Base-by-base conservation (phyloP, 2,329 filamentous ascomycete genomes). In the Plectosphaerella plurivora region DNA sequence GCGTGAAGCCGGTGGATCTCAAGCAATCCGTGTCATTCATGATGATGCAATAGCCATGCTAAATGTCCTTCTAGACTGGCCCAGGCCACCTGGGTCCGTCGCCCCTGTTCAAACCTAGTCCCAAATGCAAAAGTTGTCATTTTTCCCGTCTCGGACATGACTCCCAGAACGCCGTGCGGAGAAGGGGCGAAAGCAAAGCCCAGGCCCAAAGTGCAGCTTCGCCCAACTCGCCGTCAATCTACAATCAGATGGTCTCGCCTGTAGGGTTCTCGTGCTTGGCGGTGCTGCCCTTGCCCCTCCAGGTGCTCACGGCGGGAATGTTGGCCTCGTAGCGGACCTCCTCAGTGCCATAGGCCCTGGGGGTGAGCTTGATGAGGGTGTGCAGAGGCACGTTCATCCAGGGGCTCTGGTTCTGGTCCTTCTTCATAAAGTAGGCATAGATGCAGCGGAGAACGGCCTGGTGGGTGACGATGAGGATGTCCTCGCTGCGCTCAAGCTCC, bases 331-430 rank as follows among this genome's bases (percentile, higher is more conserved):
- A 89, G 45, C 91, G 82, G 68, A 94, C 83, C 67, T 97, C 91
- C 54, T 96, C 86, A 1, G 94, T 99, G 47, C 89, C 89, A 68
- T 99, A 99, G 8, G 94, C 94, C 55, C 90, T 85, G 2, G 94
- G 94, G 6, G 94, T 97, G 49, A 99, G 79, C 73, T 97, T 97
- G 73, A 99, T 97, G 47, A 99, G 78, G 9, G 91, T 96, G 69
- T 99, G 94, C 55, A 99, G 78, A 7, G 94, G 94, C 9, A 99
- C 94, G 64, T 97, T 93, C 89, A 97, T 96, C 94, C 94, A 99
- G 1, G 94, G 94, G 60, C 89, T 94, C 71, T 90, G 83, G 61
- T 92, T 86, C 70, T 97, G 94, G 51, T 91, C 87, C 63, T 94
- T 91, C 64, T 97, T 96, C 88, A 97, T 96, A 70, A 97, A 99